A percentile compares a stretch with the other conserved stretches of the same genome.
These are phyloP conservation scores for Volvariella surrecta DNA, from an alignment of 1,284 basidiomycete species.

Conservation along the genomic window DNA sequence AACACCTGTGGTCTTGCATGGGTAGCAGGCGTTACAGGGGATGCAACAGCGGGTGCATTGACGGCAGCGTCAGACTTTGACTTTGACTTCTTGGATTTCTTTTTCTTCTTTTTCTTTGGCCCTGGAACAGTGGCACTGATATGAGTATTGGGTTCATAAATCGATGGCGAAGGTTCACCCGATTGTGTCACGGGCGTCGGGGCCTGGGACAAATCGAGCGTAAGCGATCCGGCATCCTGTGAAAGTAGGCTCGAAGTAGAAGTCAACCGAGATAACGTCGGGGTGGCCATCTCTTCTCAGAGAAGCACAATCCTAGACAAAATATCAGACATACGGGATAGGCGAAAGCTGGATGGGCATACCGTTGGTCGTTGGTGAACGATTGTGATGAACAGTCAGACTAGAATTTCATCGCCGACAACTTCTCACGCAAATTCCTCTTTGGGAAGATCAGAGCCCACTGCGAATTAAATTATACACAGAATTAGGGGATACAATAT, in stretches of 20 bases:
- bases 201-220: conserved; percentile 15
- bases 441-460: too few species aligned
- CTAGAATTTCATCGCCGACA: too few species aligned
- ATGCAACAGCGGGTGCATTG: conserved; percentile 12
- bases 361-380: too few species aligned
- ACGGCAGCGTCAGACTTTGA: conserved; percentile 28
- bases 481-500: too few species aligned
- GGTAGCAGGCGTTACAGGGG: conserved; percentile 16
- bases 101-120: conserved; percentile 71
- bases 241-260: conserved; percentile 4
- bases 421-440: too few species aligned
- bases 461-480: too few species aligned
- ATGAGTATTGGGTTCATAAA: conserved; percentile 15
- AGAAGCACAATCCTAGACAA: too few species aligned
- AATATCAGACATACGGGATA: too few species aligned
- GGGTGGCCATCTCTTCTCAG: too few species aligned
- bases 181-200: conserved; percentile 23
- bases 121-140: conserved; percentile 5
- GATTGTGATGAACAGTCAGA: too few species aligned
- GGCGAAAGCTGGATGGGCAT: too few species aligned
- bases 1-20: conserved; percentile 46
- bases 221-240: conserved; percentile 15
- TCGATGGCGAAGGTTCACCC: conserved; percentile 22
- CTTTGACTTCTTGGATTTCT: conserved; percentile 53
- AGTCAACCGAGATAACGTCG: too few species aligned